Percentiles rank a stretch among this genome's conserved stretches.
phyloP scores from a whole-genome alignment of 768 basidiomycete species.

The Tulasnella sp. region DNA sequence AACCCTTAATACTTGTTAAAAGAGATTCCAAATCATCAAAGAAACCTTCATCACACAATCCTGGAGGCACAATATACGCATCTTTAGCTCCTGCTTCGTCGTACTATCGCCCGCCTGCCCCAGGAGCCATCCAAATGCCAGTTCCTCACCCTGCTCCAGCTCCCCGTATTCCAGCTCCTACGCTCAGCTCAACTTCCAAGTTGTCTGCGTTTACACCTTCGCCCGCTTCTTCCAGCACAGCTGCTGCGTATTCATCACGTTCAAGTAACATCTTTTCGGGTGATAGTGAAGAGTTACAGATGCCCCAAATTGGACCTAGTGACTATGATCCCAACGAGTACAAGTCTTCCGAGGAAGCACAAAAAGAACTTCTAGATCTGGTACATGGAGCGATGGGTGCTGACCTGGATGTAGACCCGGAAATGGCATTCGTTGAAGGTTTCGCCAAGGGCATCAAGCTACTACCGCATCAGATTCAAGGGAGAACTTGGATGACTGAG shows the following conservation, averaged over 20 bases:
- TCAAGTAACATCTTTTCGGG: not conserved
- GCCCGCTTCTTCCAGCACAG: not conserved
- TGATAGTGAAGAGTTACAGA: not conserved
- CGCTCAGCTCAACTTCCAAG: not conserved
- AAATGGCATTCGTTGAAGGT: slow-evolving; percentile 59
- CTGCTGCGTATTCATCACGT: not conserved
- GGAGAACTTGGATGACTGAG: slow-evolving; percentile 75
- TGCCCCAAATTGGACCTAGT: not conserved
- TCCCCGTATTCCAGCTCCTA: not conserved
- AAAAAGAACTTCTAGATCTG: slow-evolving; percentile 64
- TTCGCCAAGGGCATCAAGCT: slow-evolving; percentile 58
- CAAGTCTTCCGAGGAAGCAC: slow-evolving; percentile 40
- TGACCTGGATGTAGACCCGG: slow-evolving; percentile 40
- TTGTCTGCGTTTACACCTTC: not conserved
- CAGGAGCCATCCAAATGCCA: not conserved
- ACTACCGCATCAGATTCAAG: slow-evolving; percentile 79
- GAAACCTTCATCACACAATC: too few species aligned
- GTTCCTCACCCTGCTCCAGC: not conserved
- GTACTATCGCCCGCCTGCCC: too few species aligned
- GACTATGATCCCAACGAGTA: slow-evolving; percentile 16
- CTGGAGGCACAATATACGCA: too few species aligned
- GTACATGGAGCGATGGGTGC: slow-evolving; percentile 48
- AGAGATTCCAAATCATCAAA: too few species aligned
- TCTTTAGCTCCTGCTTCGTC: too few species aligned
- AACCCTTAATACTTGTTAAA: too few species aligned